Evolutionary conservation across 1,139 yeast genomes (phyloP).

Genomic region (Pichia kudriavzevii): DNA sequence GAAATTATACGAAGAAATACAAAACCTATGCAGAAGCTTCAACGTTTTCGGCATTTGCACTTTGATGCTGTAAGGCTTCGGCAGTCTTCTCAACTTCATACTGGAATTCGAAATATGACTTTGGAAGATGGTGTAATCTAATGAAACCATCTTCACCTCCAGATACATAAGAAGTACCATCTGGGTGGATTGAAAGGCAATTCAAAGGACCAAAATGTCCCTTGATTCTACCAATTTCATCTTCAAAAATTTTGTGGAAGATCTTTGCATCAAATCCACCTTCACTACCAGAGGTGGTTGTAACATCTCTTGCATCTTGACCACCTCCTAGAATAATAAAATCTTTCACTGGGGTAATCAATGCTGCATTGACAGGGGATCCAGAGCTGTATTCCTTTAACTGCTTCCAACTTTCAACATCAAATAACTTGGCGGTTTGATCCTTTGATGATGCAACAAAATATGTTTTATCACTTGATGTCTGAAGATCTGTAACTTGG

Average conservation of each 20-base stretch:
- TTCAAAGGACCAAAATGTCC: constrained; percentile 99
- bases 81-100: constrained; percentile 88
- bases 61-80: constrained; percentile 25
- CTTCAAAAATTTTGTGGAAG: constrained; percentile 90
- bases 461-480: constrained; percentile 79
- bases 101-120: constrained; percentile 83
- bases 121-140: constrained; percentile 90
- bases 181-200: constrained; percentile 89
- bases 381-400: constrained; percentile 78
- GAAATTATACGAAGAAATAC: too few species aligned
- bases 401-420: constrained; percentile 65
- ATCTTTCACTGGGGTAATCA: constrained; percentile 87
- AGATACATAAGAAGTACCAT: constrained; percentile 85
- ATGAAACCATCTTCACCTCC: constrained; percentile 99
- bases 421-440: constrained; percentile 74
- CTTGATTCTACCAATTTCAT: constrained; percentile 93
- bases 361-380: constrained; percentile 93
- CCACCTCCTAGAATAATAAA: constrained; percentile 97
- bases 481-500: constrained; percentile 80
- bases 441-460: constrained; percentile 92
- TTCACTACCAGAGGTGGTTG: constrained; percentile 88
- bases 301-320: constrained; percentile 97
- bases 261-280: constrained; percentile 97
- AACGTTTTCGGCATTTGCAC: constrained; percentile 4
- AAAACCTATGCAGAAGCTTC: background rate